Evolutionary conservation across 768 basidiomycete species (phyloP).

Genomic region (Hygrocybe coccinea): DNA sequence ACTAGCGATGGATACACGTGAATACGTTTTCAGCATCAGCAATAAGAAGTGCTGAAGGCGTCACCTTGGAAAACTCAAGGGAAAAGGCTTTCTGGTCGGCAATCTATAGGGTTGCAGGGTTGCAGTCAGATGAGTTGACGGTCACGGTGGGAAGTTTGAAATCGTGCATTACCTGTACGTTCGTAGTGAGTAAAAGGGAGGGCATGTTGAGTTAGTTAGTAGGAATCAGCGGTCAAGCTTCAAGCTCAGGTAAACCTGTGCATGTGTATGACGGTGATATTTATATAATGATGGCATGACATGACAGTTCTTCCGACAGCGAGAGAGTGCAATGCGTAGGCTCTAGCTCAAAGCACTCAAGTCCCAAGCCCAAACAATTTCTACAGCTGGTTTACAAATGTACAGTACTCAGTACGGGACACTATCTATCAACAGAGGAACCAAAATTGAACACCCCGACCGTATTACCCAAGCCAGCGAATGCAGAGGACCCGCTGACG

Average conservation of each 20-base stretch:
- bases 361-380: no score
- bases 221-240: no score
- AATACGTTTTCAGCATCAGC: neutral
- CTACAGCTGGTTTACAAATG: no score
- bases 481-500: slow-evolving; percentile 42
- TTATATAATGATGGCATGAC: no score
- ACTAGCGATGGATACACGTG: slow-evolving; percentile 28
- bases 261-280: no score
- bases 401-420: no score
- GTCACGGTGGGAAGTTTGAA: neutral
- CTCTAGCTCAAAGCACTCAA: no score
- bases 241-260: no score
- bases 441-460: slow-evolving; percentile 53
- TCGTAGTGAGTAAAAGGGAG: slow-evolving; percentile 39
- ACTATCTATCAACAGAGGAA: neutral
- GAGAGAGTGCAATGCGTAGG: no score
- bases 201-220: slow-evolving; percentile 38
- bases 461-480: slow-evolving; percentile 80
- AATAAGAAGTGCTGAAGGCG: neutral
- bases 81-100: slow-evolving; percentile 39
- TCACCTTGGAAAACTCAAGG: slow-evolving; percentile 56
- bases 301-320: no score
- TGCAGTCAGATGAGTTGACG: neutral
- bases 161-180: slow-evolving; percentile 34
- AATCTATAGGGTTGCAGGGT: no score